Percentiles rank a stretch among this genome's conserved stretches.
phyloP scores from a whole-genome alignment of 495 filamentous ascomycete species.

The Neurospora sp. region DNA sequence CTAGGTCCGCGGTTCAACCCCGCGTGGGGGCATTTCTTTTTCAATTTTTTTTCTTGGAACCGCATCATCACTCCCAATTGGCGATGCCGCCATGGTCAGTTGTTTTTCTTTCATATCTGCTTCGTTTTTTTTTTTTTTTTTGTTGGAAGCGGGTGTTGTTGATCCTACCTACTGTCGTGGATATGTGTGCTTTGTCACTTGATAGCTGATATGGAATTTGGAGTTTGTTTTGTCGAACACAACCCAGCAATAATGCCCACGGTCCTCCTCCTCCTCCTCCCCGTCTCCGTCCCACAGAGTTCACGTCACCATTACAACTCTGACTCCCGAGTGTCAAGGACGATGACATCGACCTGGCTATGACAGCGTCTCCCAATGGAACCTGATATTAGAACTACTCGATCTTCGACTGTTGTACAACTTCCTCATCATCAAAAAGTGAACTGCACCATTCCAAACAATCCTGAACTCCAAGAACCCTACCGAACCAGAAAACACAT shows the following conservation, averaged over 20 bases:
- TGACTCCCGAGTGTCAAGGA: neutral
- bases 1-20: conserved; percentile 7
- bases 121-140: neutral
- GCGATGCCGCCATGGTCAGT: neutral
- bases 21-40: neutral
- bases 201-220: neutral
- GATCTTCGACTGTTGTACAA: no score
- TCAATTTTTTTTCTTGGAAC: neutral
- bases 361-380: neutral
- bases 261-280: neutral
- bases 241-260: neutral
- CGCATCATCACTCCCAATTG: neutral
- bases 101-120: neutral
- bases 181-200: neutral
- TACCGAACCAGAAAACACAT: neutral
- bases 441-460: neutral
- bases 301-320: neutral
- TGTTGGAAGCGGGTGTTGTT: neutral
- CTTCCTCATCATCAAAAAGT: neutral
- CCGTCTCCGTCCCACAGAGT: neutral
- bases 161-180: neutral
- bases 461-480: neutral
- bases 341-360: neutral
- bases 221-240: neutral
- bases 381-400: no score